A percentile compares a stretch with the other conserved stretches of the same genome.
phyloP scores from a whole-genome alignment of 805 yeast genomes.

The Cyberlindnera subsufficiens region DNA sequence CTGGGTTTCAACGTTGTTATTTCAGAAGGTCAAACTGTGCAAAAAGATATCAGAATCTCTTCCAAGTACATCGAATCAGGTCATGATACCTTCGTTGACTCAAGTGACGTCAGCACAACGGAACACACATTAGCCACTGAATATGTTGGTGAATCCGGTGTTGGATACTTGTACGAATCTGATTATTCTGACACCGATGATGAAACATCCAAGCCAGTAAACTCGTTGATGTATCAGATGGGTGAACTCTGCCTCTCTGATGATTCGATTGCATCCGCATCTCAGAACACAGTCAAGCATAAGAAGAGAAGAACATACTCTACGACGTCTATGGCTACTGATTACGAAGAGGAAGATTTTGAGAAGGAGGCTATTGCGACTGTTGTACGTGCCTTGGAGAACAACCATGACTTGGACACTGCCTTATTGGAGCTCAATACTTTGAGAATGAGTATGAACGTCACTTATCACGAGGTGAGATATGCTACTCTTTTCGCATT shows the following conservation, averaged over 20 bases:
- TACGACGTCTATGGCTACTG: conserved; percentile 38
- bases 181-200: conserved; percentile 27
- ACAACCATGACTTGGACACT: conserved; percentile 89
- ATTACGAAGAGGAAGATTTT: conserved; percentile 69
- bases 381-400: conserved; percentile 83
- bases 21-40: conserved; percentile 45
- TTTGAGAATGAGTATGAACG: conserved; percentile 95
- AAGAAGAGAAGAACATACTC: conserved; percentile 41
- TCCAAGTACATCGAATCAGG: conserved; percentile 34
- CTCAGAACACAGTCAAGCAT: conserved; percentile 28
- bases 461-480: conserved; percentile 88
- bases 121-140: conserved; percentile 3
- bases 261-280: conserved; percentile 48
- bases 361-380: conserved; percentile 89
- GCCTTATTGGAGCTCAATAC: conserved; percentile 91
- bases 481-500: conserved; percentile 73
- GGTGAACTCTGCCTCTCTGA: conserved; percentile 48
- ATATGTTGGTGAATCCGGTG: conserved; percentile 24
- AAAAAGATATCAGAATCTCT: conserved; percentile 46
- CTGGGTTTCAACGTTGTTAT: conserved; percentile 71
- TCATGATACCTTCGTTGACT: conserved; percentile 5
- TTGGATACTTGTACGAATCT: conserved; percentile 32
- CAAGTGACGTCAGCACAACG: conserved; percentile 16
- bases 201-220: conserved; percentile 23
- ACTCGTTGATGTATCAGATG: conserved; percentile 38